Conservation (phyloP, 2,329 filamentous ascomycete species). For the Monilinia vaccinii-corymbosi region DNA sequence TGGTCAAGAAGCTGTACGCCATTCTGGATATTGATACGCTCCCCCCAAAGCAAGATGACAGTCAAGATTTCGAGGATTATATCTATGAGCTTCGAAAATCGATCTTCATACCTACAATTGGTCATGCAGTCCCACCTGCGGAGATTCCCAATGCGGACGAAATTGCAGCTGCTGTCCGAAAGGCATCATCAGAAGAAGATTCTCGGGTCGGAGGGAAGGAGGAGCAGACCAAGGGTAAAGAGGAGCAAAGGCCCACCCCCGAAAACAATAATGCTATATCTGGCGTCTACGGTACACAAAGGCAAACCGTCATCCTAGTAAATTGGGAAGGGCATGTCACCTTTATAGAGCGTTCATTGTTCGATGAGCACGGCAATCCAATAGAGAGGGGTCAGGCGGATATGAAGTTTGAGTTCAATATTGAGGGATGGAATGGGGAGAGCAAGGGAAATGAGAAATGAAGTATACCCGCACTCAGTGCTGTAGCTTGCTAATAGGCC, state of each 20-base stretch:
- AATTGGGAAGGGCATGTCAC: slow-evolving; percentile 55
- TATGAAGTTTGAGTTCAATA: slow-evolving; percentile 44
- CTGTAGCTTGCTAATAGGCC: slow-evolving; percentile 18
- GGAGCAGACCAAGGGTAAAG: slow-evolving; percentile 16
- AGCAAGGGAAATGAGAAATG: slow-evolving; percentile 18
- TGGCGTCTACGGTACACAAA: slow-evolving; percentile 55
- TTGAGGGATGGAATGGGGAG: slow-evolving; percentile 37
- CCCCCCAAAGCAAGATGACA: slow-evolving; percentile 28
- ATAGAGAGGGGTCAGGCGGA: slow-evolving; percentile 48
- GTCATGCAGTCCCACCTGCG: slow-evolving; percentile 29
- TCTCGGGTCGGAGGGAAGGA: slow-evolving; percentile 26
- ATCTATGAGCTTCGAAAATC: slow-evolving; percentile 46
- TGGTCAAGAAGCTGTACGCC: slow-evolving; percentile 43
- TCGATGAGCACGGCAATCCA: slow-evolving; percentile 47
- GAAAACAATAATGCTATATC: slow-evolving; percentile 39
- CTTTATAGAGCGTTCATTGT: slow-evolving; percentile 50
- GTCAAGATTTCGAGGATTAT: slow-evolving; percentile 42
- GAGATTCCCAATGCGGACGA: slow-evolving; percentile 35
- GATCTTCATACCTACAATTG: slow-evolving; percentile 53
- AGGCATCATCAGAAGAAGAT: slow-evolving; percentile 23
- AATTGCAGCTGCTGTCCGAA: slow-evolving; percentile 25
- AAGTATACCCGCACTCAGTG: slow-evolving; percentile 15
- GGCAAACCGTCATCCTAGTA: slow-evolving; percentile 53
- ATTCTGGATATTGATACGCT: slow-evolving; percentile 51
- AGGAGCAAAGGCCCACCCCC: slow-evolving; percentile 31